Evolutionary conservation across 2,329 filamentous ascomycete species (phyloP).

Genomic region (Ophiostoma australiae): DNA sequence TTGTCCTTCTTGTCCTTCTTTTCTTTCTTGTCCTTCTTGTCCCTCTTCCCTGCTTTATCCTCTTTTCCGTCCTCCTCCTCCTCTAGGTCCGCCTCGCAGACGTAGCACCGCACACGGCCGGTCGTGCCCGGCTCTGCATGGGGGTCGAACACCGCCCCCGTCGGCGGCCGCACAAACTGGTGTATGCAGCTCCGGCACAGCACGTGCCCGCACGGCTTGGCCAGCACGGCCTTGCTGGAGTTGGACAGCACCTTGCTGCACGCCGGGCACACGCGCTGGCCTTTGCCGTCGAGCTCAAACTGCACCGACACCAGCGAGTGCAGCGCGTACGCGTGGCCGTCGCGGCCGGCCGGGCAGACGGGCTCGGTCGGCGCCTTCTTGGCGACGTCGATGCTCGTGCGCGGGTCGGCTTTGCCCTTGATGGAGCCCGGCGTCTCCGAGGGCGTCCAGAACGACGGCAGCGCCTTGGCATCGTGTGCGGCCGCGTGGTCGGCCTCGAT

Average conservation of each 20-base stretch:
- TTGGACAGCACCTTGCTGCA: slow-evolving; percentile 82
- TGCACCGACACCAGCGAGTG: slow-evolving; percentile 70
- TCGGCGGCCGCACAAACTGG: slow-evolving; percentile 67
- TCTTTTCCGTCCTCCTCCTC: slow-evolving; percentile 37
- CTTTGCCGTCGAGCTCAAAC: slow-evolving; percentile 51
- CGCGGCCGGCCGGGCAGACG: slow-evolving; percentile 22
- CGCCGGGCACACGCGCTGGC: slow-evolving; percentile 63
- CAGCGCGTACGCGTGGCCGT: slow-evolving; percentile 61
- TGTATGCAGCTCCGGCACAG: slow-evolving; percentile 79
- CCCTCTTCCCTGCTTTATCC: slow-evolving; percentile 44
- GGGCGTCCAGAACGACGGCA: slow-evolving; percentile 92
- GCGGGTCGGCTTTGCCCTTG: not conserved
- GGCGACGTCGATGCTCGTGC: not conserved
- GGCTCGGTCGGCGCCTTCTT: not conserved
- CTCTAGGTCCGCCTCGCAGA: slow-evolving; percentile 77
- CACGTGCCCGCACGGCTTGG: slow-evolving; percentile 87
- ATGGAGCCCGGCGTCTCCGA: slow-evolving; percentile 63
- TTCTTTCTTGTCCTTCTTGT: slow-evolving; percentile 36
- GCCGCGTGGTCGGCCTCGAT: slow-evolving; percentile 67
- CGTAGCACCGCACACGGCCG: slow-evolving; percentile 64
- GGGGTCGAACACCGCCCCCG: slow-evolving; percentile 42
- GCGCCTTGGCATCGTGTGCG: slow-evolving; percentile 54
- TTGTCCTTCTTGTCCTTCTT: slow-evolving; percentile 42
- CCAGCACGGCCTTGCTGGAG: slow-evolving; percentile 72
- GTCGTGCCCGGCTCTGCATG: slow-evolving; percentile 46